A percentile compares a stretch with the other conserved stretches of the same genome.
Evolutionary conservation across 169 alveolate species (phyloP).

Genomic region (Condylostoma magnum): DNA sequence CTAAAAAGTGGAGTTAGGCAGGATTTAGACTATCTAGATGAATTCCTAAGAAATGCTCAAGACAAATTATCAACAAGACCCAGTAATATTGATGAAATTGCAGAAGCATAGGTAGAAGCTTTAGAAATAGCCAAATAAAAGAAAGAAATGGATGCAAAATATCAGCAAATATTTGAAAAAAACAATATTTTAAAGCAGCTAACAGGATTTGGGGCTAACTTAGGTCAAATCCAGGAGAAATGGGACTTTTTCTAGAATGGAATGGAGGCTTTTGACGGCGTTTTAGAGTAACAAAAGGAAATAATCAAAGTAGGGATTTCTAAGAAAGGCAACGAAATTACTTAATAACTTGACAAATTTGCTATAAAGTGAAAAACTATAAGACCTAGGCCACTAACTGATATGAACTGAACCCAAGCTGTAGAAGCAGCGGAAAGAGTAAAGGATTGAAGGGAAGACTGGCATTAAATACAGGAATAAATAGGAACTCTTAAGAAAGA

Average conservation of each 20-base stretch:
- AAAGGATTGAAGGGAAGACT: constrained; percentile 73
- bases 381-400: constrained; percentile 25
- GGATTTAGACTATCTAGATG: constrained; percentile 54
- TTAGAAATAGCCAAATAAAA: constrained; percentile 70
- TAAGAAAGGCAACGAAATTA: constrained; percentile 44
- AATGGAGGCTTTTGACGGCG: constrained; percentile 76
- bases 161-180: constrained; percentile 63
- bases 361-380: constrained; percentile 33
- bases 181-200: constrained; percentile 65
- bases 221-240: constrained; percentile 68
- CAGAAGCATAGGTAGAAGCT: constrained; percentile 80
- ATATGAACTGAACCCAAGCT: constrained; percentile 39
- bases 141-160: constrained; percentile 62
- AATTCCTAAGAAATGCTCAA: constrained; percentile 68
- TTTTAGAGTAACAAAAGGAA: constrained; percentile 82
- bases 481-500: constrained; percentile 66
- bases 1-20: constrained; percentile 70
- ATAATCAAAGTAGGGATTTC: constrained; percentile 80
- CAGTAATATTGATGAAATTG: constrained; percentile 81
- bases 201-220: constrained; percentile 75
- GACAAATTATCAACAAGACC: constrained; percentile 85
- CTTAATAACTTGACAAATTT: constrained; percentile 28
- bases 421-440: constrained; percentile 72
- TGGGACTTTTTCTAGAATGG: constrained; percentile 87
- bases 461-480: constrained; percentile 68